Percentiles rank a stretch among this genome's conserved stretches.
These are phyloP conservation scores for Alternaria infectoria DNA, from an alignment of 2,329 filamentous ascomycete species.

Conservation along the genomic window DNA sequence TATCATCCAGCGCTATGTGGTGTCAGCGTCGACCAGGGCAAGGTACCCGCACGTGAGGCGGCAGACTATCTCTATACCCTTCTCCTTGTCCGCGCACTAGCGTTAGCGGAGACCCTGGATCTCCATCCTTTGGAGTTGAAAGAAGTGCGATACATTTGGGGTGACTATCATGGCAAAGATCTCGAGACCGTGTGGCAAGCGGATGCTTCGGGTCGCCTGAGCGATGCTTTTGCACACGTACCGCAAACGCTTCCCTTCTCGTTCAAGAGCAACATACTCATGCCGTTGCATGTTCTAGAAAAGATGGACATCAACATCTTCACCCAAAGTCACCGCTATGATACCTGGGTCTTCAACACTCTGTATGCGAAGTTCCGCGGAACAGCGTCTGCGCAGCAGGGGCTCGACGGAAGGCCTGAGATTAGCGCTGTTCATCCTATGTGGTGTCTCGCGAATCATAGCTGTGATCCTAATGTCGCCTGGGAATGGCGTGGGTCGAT, in stretches of 20 bases:
- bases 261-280: slow-evolving; percentile 76
- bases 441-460: slow-evolving; percentile 96
- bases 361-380: slow-evolving; percentile 89
- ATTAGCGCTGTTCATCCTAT: slow-evolving; percentile 92
- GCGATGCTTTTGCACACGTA: slow-evolving; percentile 33
- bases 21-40: slow-evolving; percentile 59
- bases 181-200: slow-evolving; percentile 29
- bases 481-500: slow-evolving; percentile 92
- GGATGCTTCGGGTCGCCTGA: slow-evolving; percentile 15
- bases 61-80: slow-evolving; percentile 67
- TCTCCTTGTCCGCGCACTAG: slow-evolving; percentile 64
- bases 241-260: slow-evolving; percentile 75
- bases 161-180: slow-evolving; percentile 59
- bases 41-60: slow-evolving; percentile 63
- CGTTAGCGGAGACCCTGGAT: slow-evolving; percentile 66
- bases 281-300: slow-evolving; percentile 77
- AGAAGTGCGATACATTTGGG: slow-evolving; percentile 70
- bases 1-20: slow-evolving; percentile 68
- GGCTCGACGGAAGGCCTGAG: slow-evolving; percentile 79
- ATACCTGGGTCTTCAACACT: slow-evolving; percentile 87
- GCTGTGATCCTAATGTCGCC: slow-evolving; percentile 90
- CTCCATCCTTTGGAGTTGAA: slow-evolving; percentile 65
- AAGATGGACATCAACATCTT: slow-evolving; percentile 86
- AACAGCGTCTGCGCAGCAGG: slow-evolving; percentile 80
- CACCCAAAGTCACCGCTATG: slow-evolving; percentile 60